Base-by-base conservation (phyloP, 2,329 filamentous ascomycete species). In the Penicillium sp. region DNA sequence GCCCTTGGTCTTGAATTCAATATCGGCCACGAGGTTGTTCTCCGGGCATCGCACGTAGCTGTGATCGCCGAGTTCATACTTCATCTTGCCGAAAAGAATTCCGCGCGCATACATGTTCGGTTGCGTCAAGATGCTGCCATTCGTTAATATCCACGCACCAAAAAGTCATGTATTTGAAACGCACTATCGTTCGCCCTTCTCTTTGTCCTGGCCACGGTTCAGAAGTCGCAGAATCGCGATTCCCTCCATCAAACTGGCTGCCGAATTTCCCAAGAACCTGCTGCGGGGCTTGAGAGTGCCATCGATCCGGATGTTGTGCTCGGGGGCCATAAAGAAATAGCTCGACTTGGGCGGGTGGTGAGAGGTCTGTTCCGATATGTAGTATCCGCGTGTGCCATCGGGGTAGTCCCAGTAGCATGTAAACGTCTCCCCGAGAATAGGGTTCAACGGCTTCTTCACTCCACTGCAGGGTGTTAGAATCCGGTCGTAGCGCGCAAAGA, bases 21-120 rank as follows among this genome's bases (percentile, higher is more conserved):
- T 85, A 69, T 99, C 92, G 54, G 91, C 92, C 24, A 85, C 82
- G 16, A 99, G 79, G 51, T 91, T 87, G 16, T 90, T 82, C 70
- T 97, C 92, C 0, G 92, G 90, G 70, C 94, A 97, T 60, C 87
- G 83, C 18, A 99, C 89, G 63, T 91, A 90, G 69, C 92, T 96
- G 76, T 96, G 92, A 70, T 97, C 92, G 58, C 92, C 94, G 7
- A 99, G 84, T 76, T 99, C 94, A 73, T 97, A 99, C 73, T 96
- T 97, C 94, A 99, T 97, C 73, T 96, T 97, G 43, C 94, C 94
- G 66, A 99, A 96, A 8, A 99, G 79, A 54, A 99, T 97, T 31
- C 94, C 92, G 56, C 94, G 84, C 20, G 92, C 94, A 71, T 99
- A 99, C 91, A 99, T 99, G 76, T 99, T 99, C 16, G 94, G 94